Evolutionary conservation across 2,329 filamentous ascomycete species (phyloP).

Genomic region (Colletotrichum chlorophyti): DNA sequence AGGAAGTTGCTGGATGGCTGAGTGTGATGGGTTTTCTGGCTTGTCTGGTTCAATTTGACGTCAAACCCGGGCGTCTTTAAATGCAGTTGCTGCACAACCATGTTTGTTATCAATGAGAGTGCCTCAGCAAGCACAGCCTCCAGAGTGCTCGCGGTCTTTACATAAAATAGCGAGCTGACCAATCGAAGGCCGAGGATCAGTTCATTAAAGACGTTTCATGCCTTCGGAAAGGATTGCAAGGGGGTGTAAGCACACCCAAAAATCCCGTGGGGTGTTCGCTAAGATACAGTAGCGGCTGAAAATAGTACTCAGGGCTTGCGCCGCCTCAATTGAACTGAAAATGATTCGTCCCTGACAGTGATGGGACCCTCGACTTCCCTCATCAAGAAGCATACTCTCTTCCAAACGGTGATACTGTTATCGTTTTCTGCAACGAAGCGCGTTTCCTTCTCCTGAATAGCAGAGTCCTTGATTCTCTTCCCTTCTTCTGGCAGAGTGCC

Average conservation of each 20-base stretch:
- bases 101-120: not conserved
- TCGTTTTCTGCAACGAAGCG: not conserved
- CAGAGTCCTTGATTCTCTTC: slow-evolving; percentile 34
- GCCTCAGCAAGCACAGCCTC: not conserved
- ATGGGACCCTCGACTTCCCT: slow-evolving; percentile 3
- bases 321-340: not conserved
- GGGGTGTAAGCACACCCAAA: not conserved
- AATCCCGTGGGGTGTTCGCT: too few relatives aligned
- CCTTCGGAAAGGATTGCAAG: not conserved
- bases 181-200: not conserved
- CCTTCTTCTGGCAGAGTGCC: slow-evolving; percentile 35
- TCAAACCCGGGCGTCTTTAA: not conserved
- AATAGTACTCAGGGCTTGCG: slow-evolving; percentile 15
- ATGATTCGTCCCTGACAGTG: slow-evolving; percentile 8
- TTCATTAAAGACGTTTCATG: not conserved
- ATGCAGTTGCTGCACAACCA: not conserved
- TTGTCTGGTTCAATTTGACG: not conserved
- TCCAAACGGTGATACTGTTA: not conserved
- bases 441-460: not conserved
- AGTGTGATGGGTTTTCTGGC: too few relatives aligned
- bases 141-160: not conserved
- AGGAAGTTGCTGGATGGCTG: too few relatives aligned
- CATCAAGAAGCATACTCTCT: slow-evolving; percentile 17
- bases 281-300: too few relatives aligned
- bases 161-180: slow-evolving; percentile 9